Percentiles rank a stretch among this genome's conserved stretches.
Conservation (phyloP, 257 asterid species). For the Nicotiana sylvestris region DNA sequence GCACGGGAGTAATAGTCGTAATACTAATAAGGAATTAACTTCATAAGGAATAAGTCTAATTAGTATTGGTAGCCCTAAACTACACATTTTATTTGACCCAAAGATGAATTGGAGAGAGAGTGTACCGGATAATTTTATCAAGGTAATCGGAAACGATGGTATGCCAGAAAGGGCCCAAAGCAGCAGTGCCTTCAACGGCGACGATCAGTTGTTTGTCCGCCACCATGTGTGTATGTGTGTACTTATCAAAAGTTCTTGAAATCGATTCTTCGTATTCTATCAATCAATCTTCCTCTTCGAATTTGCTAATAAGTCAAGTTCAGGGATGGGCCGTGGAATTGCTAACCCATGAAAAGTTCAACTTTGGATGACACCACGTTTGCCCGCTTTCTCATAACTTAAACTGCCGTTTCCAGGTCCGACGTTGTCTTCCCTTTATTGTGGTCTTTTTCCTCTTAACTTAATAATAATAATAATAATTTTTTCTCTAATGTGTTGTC, state of each 20-base stretch:
- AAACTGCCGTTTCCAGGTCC: not conserved
- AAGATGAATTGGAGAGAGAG: not conserved
- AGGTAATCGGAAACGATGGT: slow-evolving; percentile 78
- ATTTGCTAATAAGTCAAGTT: not conserved
- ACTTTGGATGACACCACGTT: not conserved
- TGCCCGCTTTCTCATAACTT: not conserved
- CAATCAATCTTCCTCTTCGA: not conserved
- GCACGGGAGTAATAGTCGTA: not conserved
- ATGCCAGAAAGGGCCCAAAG: slow-evolving; percentile 79
- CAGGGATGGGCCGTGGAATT: not conserved
- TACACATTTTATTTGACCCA: too few relatives aligned
- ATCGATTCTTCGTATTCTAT: not conserved
- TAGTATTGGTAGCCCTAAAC: not conserved
- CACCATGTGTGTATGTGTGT: slow-evolving; percentile 4
- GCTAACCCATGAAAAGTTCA: not conserved
- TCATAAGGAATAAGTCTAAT: too few relatives aligned
- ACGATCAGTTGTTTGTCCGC: slow-evolving; percentile 69
- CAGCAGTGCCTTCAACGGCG: slow-evolving; percentile 97
- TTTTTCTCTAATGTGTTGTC: too few relatives aligned
- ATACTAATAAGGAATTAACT: not conserved
- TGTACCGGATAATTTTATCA: slow-evolving; percentile 74
- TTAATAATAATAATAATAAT: too few relatives aligned
- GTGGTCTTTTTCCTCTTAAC: too few relatives aligned
- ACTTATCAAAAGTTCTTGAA: too few relatives aligned
- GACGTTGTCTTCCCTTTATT: not conserved